These are phyloP conservation scores for Xylaria curta DNA, from an alignment of 495 filamentous ascomycete species.

Conservation along the genomic window DNA sequence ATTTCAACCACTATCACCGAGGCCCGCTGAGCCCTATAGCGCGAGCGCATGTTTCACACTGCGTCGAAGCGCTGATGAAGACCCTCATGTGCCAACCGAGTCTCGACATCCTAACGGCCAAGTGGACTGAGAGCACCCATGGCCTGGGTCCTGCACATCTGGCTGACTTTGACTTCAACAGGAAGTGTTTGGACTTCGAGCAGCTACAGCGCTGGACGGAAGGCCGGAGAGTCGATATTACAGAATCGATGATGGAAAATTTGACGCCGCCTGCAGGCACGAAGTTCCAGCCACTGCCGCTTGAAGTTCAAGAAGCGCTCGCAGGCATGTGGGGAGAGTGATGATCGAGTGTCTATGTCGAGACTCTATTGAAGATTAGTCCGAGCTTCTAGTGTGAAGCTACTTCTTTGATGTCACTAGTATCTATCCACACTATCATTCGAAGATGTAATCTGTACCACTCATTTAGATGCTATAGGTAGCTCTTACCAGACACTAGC, in stretches of 20 bases:
- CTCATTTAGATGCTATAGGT: background rate
- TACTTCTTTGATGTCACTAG: background rate
- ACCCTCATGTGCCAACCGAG: constrained; percentile 18
- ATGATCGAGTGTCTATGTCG: background rate
- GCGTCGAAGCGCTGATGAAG: constrained; percentile 13
- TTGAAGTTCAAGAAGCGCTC: constrained; percentile 18
- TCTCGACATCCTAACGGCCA: constrained; percentile 11
- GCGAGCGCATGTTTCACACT: constrained; percentile 14
- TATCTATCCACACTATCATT: background rate
- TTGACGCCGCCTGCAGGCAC: constrained; percentile 13
- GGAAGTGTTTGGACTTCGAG: constrained; percentile 7
- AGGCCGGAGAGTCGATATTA: constrained; percentile 2
- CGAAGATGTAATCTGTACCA: background rate
- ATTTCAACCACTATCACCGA: constrained; percentile 24
- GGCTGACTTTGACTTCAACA: constrained; percentile 10
- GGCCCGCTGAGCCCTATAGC: background rate
- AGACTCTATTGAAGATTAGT: background rate
- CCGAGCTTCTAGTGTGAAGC: background rate
- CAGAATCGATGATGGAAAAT: background rate
- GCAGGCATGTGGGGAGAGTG: constrained; percentile 13
- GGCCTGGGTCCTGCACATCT: background rate
- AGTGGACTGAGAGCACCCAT: background rate
- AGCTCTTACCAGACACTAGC: background rate
- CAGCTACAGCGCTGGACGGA: constrained; percentile 11
- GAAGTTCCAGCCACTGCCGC: background rate